Conservation (phyloP, 2,329 filamentous ascomycete species). For the Epichloe bromicola region DNA sequence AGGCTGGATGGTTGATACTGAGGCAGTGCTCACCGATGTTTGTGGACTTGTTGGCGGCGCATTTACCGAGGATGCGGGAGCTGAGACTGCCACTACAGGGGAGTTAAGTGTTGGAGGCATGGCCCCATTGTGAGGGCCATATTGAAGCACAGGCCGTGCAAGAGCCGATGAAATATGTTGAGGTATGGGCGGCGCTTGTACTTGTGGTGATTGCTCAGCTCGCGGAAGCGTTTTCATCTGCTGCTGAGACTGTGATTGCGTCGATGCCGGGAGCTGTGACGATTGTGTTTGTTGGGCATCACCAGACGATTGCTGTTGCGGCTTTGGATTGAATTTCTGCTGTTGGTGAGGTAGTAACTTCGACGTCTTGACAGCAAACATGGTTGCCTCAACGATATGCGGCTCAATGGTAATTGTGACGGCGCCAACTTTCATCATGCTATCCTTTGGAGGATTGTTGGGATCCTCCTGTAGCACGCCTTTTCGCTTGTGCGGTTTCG, state of each 20-base stretch:
- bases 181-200: neutral
- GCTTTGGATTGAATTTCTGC: slow-evolving; percentile 8
- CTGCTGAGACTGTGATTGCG: slow-evolving; percentile 11
- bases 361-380: slow-evolving; percentile 58
- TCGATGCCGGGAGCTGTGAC: neutral
- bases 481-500: slow-evolving; percentile 57
- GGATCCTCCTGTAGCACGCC: slow-evolving; percentile 49
- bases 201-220: neutral
- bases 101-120: slow-evolving; percentile 36
- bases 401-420: slow-evolving; percentile 68
- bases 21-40: neutral
- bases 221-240: slow-evolving; percentile 2
- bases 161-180: slow-evolving; percentile 6
- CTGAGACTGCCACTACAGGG: neutral
- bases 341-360: slow-evolving; percentile 30
- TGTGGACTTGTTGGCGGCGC: neutral
- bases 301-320: slow-evolving; percentile 3
- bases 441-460: slow-evolving; percentile 56
- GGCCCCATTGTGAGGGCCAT: slow-evolving; percentile 48
- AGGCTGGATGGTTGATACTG: neutral
- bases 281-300: slow-evolving; percentile 10
- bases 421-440: slow-evolving; percentile 59
- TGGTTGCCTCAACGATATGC: slow-evolving; percentile 63
- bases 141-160: slow-evolving; percentile 47
- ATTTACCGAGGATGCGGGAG: neutral